Evolutionary conservation across 352 stramenopile species (phyloP), one percentile per base, ranked within the genome.

Genomic region (Globisporangium splendens): DNA sequence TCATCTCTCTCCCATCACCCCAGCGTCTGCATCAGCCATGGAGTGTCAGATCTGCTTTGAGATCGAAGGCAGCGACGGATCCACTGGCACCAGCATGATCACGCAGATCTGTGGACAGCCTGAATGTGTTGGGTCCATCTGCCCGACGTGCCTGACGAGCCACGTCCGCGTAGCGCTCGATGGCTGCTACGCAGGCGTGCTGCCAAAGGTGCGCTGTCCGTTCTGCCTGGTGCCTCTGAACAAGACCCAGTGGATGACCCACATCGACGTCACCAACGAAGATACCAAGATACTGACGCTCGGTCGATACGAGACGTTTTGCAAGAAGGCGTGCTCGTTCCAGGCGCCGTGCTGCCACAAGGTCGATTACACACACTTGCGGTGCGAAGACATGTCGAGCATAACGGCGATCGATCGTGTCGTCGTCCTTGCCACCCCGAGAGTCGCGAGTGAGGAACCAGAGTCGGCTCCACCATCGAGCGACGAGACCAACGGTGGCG

Each of bases 31-130:
- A 43, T 17, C 38, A 43, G 8, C 14, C 38, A 58, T 58, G 52
- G 52, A 50, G 39, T 83, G 74, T 41, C 64, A 81, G 57, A 73
- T 84, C 46, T 84, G 74, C 56, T 68, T 77, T 33, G 69, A 75
- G 24, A 31, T 5, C 24, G 24, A 43, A 3, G 38, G 10, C 6
- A n/a, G 31, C 10, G 21, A 61, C 1, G 14, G 24, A 17, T 8
- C 44, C 7, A 15, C 28, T 12, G 28, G 24, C 8, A 44, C 59
- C 50, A 59, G 41, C 44, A 14, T 54, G 8, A 50, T n/a, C n/a
- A 21, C 8, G 14, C 51, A 58, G 11, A 59, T 81, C 24, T 84
- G 74, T 52, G 58, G 71, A 15, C 18, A 21, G 5, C 14, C 49
- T 0, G 31, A 59, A 15, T 84, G 74, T 14, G 54, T n/a, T n/a